phyloP scores from a whole-genome alignment of 2,329 filamentous ascomycete genomes.

The Dothideomycetes sp. region DNA sequence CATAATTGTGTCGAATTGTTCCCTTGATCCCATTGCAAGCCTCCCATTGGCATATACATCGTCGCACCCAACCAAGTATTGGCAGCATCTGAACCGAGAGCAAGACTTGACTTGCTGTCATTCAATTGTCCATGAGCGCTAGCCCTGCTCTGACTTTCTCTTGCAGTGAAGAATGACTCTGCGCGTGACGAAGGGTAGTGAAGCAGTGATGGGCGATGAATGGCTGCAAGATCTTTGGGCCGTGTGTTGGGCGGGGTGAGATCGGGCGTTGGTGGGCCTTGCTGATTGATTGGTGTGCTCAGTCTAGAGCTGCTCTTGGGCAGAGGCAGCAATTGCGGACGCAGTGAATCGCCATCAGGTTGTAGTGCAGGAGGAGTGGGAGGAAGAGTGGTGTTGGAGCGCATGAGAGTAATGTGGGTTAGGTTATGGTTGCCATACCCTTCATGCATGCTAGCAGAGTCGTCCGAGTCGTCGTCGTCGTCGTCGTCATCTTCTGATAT shows the following conservation, averaged over 20 bases:
- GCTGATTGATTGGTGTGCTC: conserved; percentile 33
- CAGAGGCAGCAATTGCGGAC: conserved; percentile 27
- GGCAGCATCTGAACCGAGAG: neutral
- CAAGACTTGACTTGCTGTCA: conserved; percentile 16
- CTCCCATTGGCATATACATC: conserved; percentile 9
- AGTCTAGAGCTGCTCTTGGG: conserved; percentile 30
- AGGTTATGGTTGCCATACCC: conserved; percentile 7
- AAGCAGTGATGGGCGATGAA: conserved; percentile 18
- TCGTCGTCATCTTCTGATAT: conserved; percentile 3
- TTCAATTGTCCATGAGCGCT: too few species aligned
- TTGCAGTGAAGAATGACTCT: conserved; percentile 39
- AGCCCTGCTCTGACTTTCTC: conserved; percentile 31
- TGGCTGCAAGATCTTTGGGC: conserved; percentile 14
- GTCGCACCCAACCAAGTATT: conserved; percentile 11
- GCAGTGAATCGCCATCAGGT: conserved; percentile 18
- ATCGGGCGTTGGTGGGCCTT: conserved; percentile 28
- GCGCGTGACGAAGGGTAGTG: conserved; percentile 32
- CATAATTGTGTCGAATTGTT: neutral
- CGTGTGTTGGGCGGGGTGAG: conserved; percentile 25
- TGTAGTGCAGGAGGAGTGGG: conserved; percentile 36
- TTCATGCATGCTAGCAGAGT: conserved; percentile 9
- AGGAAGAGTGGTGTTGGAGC: conserved; percentile 31
- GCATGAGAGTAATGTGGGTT: conserved; percentile 7
- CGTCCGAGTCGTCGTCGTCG: neutral
- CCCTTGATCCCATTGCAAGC: neutral